A percentile compares a stretch with the other conserved stretches of the same genome.
These are phyloP conservation scores for Citrus reticulata DNA, from an alignment of 345 rosid genomes.

Conservation along the genomic window DNA sequence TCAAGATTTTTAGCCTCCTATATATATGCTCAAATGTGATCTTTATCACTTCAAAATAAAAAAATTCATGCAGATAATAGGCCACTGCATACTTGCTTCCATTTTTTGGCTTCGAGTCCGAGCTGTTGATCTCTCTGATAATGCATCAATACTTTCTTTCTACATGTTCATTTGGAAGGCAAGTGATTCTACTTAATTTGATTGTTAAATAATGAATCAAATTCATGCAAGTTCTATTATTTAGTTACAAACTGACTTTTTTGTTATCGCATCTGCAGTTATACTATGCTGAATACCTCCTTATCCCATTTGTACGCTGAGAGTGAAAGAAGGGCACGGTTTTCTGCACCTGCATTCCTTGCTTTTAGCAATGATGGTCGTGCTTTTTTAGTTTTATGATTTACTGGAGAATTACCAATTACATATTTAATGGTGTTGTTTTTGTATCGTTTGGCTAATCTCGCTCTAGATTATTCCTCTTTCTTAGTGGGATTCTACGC, in stretches of 20 bases:
- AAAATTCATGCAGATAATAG: constrained; percentile 9
- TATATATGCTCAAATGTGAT: background rate
- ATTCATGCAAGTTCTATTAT: background rate
- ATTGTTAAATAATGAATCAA: background rate
- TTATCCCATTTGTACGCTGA: constrained; percentile 31
- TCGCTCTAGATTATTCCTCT: constrained; percentile 15
- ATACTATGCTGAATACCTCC: constrained; percentile 31
- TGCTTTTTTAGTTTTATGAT: no score
- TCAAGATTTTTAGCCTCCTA: no score
- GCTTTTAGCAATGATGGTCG: no score
- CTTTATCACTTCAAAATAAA: background rate
- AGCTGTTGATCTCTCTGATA: constrained; percentile 19
- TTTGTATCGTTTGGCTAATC: background rate
- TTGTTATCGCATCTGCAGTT: constrained; percentile 18
- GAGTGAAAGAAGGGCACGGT: background rate
- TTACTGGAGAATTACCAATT: no score
- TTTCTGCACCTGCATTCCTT: no score
- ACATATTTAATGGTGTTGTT: no score
- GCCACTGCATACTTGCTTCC: constrained; percentile 22
- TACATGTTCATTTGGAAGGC: constrained; percentile 41
- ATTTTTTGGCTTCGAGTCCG: constrained; percentile 24
- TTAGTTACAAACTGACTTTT: background rate
- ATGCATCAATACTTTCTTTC: constrained; percentile 20
- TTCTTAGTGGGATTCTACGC: no score
- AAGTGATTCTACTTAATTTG: background rate